phyloP scores from a whole-genome alignment of 192 early-diverging fungal species.

The Entophlyctis luteolus region DNA sequence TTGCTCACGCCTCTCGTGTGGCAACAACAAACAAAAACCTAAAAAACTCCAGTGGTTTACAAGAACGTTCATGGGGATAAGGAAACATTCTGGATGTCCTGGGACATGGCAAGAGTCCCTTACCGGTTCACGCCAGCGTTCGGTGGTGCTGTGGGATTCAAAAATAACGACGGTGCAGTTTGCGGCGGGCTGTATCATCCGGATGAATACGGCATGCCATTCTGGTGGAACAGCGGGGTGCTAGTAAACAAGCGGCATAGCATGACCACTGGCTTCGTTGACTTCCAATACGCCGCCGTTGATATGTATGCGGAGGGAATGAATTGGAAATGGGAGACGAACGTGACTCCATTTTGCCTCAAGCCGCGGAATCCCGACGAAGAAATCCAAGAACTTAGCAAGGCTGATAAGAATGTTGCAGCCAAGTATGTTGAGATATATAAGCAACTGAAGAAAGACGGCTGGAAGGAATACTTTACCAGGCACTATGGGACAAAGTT shows the following conservation, averaged over 20 bases:
- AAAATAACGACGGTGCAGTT: slow-evolving; percentile 13
- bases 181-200: slow-evolving; percentile 34
- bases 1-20: not conserved
- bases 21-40: not conserved
- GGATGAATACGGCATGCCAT: slow-evolving; percentile 24
- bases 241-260: slow-evolving; percentile 27
- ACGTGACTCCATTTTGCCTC: slow-evolving; percentile 7
- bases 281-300: slow-evolving; percentile 24
- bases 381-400: not conserved
- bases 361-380: not conserved
- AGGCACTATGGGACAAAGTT: not conserved
- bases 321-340: slow-evolving; percentile 1
- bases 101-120: slow-evolving; percentile 57
- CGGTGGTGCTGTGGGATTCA: slow-evolving; percentile 56
- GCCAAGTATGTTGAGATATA: slow-evolving; percentile 1
- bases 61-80: slow-evolving; percentile 40
- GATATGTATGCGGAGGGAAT: slow-evolving; percentile 9
- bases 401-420: not conserved
- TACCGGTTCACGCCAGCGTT: slow-evolving; percentile 54
- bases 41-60: not conserved
- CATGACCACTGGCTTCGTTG: not conserved
- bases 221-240: slow-evolving; percentile 43
- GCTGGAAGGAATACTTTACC: slow-evolving; percentile 10
- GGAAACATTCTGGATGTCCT: slow-evolving; percentile 60
- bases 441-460: not conserved